phyloP scores from a whole-genome alignment of 495 filamentous ascomycete genomes.

The Tuber borchii region DNA sequence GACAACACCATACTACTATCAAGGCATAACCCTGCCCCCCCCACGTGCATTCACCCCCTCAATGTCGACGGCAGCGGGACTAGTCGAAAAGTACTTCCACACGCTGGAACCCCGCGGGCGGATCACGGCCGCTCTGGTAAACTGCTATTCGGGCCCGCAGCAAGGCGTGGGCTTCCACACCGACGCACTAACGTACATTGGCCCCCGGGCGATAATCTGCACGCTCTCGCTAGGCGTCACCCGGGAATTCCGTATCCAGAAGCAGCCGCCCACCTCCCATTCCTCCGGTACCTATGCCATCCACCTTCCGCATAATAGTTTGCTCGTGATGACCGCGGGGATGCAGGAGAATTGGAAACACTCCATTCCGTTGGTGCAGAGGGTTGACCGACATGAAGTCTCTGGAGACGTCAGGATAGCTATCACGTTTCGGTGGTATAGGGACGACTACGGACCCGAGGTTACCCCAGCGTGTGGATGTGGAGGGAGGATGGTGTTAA shows the following conservation, averaged over 20 bases:
- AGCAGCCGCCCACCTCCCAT: conserved; percentile 48
- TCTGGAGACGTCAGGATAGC: conserved; percentile 77
- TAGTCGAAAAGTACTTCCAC: conserved; percentile 69
- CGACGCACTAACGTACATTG: conserved; percentile 88
- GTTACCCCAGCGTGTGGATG: conserved; percentile 53
- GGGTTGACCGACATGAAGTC: conserved; percentile 75
- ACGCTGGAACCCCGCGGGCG: conserved; percentile 62
- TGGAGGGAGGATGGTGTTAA: conserved; percentile 57
- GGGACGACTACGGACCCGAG: conserved; percentile 64
- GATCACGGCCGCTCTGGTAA: conserved; percentile 87
- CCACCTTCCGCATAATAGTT: conserved; percentile 86
- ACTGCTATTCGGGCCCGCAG: conserved; percentile 73
- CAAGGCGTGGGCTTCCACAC: conserved; percentile 86
- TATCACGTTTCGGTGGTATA: conserved; percentile 87
- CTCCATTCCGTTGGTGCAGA: conserved; percentile 62
- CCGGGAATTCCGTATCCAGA: conserved; percentile 73
- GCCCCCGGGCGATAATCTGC: conserved; percentile 79
- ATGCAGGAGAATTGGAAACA: conserved; percentile 82
- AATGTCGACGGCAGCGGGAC: conserved; percentile 13
- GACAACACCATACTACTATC: conserved; percentile 45
- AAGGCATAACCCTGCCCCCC: conserved; percentile 20
- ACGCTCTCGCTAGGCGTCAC: conserved; percentile 83
- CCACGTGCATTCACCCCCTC: conserved; percentile 25
- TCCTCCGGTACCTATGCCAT: conserved; percentile 79
- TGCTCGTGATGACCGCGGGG: conserved; percentile 90